Base-by-base conservation (phyloP, 1,284 basidiomycete species). In the Boletus sp. region DNA sequence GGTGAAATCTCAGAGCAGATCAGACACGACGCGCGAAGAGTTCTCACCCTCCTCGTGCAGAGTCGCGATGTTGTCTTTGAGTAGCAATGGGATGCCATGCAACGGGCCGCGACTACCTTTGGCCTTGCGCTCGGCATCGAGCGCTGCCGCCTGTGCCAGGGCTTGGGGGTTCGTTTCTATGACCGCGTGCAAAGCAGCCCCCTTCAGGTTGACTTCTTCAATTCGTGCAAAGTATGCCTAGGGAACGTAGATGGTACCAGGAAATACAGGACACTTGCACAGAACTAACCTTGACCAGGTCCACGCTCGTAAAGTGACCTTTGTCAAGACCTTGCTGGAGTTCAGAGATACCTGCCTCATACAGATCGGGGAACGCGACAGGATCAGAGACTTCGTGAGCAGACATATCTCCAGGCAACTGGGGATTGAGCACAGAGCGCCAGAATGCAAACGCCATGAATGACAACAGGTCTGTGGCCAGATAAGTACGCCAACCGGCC, bases 171-270 rank as follows among this genome's bases (percentile, higher is more conserved):
- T 87, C 2, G 69, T 70, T 60, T 87, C 82, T 41, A 88, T 70
- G 4, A 88, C 72, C 0, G 84, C 84, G 4, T 78, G 74, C 32
- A 88, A 68, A 3, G 66, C 64, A 4, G 83, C 75, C 0, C 83
- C 82, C 45, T 79, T 66, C 16, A 78, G 55, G 57, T 88, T 86
- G 35, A 86, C 84, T 60, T 88, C 83, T 8, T 81, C 77, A 37
- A 87, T 85, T 4, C 84, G 74, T 4, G 80, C 76, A 46, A 85
- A 73, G 59, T 88, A 88, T 0, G 83, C 82, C 80, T 81, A 49
- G 14, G 10, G 14, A 35, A 23, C n/a, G 30, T 14, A 12, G 5
- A 32, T 46, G 25, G 16, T 5, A 4, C 12, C 19, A 16, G 26
- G 29, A 32, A 32, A 14, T 6, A 23, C 23, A 39, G 20, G 30